Conservation (phyloP, 1,284 basidiomycete genomes). For the Marasmius oreades region DNA sequence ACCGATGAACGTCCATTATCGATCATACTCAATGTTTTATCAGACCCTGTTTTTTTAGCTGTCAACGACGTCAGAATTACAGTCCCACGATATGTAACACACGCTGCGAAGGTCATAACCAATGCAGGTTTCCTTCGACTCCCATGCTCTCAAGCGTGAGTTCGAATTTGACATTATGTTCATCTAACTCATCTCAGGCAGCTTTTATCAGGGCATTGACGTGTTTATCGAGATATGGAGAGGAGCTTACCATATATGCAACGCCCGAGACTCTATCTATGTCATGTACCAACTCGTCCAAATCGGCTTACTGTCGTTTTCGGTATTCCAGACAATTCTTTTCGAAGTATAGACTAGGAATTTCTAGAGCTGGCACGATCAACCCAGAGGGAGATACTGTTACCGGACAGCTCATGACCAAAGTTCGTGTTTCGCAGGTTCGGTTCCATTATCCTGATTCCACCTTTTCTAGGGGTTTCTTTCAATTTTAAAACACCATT, state of each 20-base stretch:
- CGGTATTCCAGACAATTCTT: constrained; percentile 68
- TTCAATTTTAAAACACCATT: constrained; percentile 68
- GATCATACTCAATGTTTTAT: too few relatives aligned
- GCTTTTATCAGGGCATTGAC: constrained; percentile 69
- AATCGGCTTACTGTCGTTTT: constrained; percentile 79
- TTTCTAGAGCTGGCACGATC: constrained; percentile 18
- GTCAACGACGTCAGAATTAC: too few relatives aligned
- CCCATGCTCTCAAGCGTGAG: constrained; percentile 46
- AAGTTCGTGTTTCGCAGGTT: constrained; percentile 38
- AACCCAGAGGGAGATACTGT: constrained; percentile 33
- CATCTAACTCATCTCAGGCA: constrained; percentile 28
- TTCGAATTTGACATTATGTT: constrained; percentile 7
- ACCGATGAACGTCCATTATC: too few relatives aligned
- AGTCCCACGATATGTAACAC: too few relatives aligned
- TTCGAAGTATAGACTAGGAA: constrained; percentile 51
- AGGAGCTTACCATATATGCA: constrained; percentile 69
- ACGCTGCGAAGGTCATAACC: too few relatives aligned
- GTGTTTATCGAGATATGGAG: constrained; percentile 77
- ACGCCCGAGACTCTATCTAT: constrained; percentile 56
- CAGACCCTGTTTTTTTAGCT: too few relatives aligned
- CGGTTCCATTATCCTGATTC: background rate
- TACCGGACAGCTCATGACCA: constrained; percentile 64
- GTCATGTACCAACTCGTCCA: constrained; percentile 71
- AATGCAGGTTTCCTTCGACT: constrained; percentile 48
- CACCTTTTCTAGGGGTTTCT: constrained; percentile 51